phyloP scores from a whole-genome alignment of 371 early-diverging fungal genomes.

The Coemansia sp. region DNA sequence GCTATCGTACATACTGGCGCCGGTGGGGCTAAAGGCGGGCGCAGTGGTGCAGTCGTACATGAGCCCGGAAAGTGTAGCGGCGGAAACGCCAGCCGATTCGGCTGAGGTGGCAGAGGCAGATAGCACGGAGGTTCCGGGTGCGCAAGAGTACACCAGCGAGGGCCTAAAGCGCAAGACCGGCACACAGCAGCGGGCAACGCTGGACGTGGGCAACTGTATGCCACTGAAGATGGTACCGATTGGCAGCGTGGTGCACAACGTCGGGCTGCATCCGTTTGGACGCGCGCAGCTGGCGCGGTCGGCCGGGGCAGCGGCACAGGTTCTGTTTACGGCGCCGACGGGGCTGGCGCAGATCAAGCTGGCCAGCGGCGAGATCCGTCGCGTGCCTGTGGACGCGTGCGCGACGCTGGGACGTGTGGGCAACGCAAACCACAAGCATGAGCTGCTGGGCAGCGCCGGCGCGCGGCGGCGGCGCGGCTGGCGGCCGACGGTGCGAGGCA shows the following conservation, averaged over 20 bases:
- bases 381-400: conserved; percentile 84
- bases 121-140: conserved; percentile 1
- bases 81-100: conserved; percentile 6
- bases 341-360: conserved; percentile 89
- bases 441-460: conserved; percentile 91
- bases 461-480: conserved; percentile 79
- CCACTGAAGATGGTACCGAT: conserved; percentile 89
- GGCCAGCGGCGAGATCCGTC: conserved; percentile 85
- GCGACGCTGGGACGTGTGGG: conserved; percentile 94
- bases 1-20: conserved; percentile 84
- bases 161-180: conserved; percentile 24
- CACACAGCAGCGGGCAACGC: conserved; percentile 66
- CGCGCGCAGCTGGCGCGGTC: conserved; percentile 84
- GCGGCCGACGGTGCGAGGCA: conserved; percentile 91
- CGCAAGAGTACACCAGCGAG: conserved; percentile 16
- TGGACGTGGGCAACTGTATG: conserved; percentile 90
- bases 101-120: background rate
- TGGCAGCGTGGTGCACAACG: conserved; percentile 87
- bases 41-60: conserved; percentile 66
- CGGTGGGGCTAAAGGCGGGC: conserved; percentile 74
- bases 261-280: conserved; percentile 78
- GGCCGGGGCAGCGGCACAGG: conserved; percentile 89
- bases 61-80: conserved; percentile 7
- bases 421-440: conserved; percentile 89
- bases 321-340: conserved; percentile 74